phyloP scores from a whole-genome alignment of 2,329 filamentous ascomycete species.

The Plenodomus biglobosus region DNA sequence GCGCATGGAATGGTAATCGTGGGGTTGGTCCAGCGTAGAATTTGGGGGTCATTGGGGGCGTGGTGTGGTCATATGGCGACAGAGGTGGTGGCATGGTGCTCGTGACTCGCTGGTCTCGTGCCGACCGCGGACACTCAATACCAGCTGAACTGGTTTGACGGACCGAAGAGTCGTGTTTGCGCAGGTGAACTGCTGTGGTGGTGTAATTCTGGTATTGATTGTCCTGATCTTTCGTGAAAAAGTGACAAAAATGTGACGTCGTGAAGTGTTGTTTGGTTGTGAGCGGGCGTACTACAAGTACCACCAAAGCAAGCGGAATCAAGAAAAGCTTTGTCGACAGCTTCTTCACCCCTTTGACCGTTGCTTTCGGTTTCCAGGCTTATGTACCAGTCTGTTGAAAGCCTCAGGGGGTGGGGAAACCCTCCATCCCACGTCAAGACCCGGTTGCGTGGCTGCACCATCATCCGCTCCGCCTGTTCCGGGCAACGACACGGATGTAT shows the following conservation, averaged over 20 bases:
- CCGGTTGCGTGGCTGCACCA: background rate
- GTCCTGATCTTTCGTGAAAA: background rate
- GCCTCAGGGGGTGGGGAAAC: background rate
- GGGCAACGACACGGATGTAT: background rate
- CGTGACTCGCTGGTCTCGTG: conserved; percentile 10
- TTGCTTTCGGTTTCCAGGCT: background rate
- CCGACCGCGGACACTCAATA: background rate
- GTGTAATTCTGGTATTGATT: background rate
- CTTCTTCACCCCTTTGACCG: background rate
- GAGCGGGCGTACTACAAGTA: background rate
- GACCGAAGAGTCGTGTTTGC: background rate
- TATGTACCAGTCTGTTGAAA: too few species aligned
- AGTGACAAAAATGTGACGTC: background rate
- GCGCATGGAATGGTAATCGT: conserved; percentile 3
- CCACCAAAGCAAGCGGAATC: too few species aligned
- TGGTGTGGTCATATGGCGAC: conserved; percentile 15
- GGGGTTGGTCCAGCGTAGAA: background rate
- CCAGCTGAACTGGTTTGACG: background rate
- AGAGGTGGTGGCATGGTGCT: conserved; percentile 8
- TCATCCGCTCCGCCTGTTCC: background rate
- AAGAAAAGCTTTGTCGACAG: background rate
- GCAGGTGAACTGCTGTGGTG: background rate
- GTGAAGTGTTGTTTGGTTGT: background rate
- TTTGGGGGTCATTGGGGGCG: conserved; percentile 7
- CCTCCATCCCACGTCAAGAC: background rate